Base-by-base conservation (phyloP, 169 alveolate species). In the Plasmodium inui region DNA sequence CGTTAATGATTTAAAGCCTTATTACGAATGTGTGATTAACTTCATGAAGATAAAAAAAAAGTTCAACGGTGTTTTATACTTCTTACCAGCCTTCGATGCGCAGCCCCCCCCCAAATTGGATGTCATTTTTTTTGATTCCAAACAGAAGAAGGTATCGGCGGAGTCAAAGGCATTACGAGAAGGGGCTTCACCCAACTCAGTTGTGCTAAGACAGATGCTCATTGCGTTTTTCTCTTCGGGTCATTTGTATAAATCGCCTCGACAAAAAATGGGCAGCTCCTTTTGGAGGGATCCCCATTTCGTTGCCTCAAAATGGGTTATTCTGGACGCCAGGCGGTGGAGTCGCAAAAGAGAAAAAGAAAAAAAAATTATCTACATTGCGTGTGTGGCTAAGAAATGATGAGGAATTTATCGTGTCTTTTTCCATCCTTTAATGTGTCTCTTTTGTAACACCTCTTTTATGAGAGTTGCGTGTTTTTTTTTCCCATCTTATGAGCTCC, bases 31-130 rank as follows among this genome's bases (percentile, higher is more conserved):
- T 34, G 94, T 95, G 85, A 76, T 76, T 26, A 84, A 95, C 76
- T 96, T 95, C 50, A 74, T 96, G 76, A 95, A 95, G 44, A 61
- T 95, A 32, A 82, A 94, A 55, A 84, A 39, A 39, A 79, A 95
- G 37, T 74, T 55, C 92, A 88, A 94, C 44, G 97, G 97, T 12
- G 70, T 61, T n/a, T 44, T 95, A 37, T 96, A 96, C 72, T 88
- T 96, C n/a, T 71, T 96, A 44, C 94, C 93, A 39, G 96, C 96
- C n/a, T 95, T 95, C 37, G 92, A 76, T 4, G 89, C 94, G 32
- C 93, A 95, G 12, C 98, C 98, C 4, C 98, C 98, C 2, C 97
- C 98, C 0, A 94, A 74, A 80, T 81, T 90, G 26, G 90, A 57
- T 44, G 53, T 96, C 32, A 61, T 94, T 7, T 83, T 94, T 71